Base-by-base conservation (phyloP, 108 stramenopile genomes). In the Nitzschia sp. region DNA sequence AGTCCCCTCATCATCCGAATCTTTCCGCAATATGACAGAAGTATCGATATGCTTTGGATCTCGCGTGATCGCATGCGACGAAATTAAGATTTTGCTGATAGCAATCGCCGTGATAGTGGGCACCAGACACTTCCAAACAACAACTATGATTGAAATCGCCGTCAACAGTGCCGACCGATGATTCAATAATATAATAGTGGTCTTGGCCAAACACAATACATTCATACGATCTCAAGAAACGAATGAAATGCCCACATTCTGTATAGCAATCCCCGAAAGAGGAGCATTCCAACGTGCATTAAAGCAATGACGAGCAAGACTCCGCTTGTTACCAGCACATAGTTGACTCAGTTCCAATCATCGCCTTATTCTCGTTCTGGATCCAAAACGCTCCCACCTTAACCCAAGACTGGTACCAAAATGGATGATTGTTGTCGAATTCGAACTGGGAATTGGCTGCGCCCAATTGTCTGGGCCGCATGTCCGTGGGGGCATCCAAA, bases 331-430 rank as follows among this genome's bases (percentile, higher is more conserved):
- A 89, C 47, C 19, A 95, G 64, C 15, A 85, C 86, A 70, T 95
- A 95, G 59, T 95, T 95, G 36, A 17, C 97, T 96, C 33, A 99
- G 93, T 2, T 85, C 92, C n/a, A n/a, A n/a, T n/a, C n/a, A n/a
- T n/a, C n/a, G n/a, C n/a, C n/a, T n/a, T n/a, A n/a, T n/a, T n/a
- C n/a, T n/a, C n/a, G n/a, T n/a, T n/a, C n/a, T n/a, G n/a, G n/a
- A n/a, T n/a, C n/a, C n/a, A n/a, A n/a, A n/a, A n/a, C n/a, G n/a
- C n/a, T n/a, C n/a, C n/a, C n/a, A n/a, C n/a, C n/a, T n/a, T n/a
- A n/a, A n/a, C n/a, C n/a, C n/a, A n/a, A n/a, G n/a, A n/a, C n/a
- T n/a, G n/a, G n/a, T n/a, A n/a, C n/a, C n/a, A n/a, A n/a, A n/a
- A n/a, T n/a, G n/a, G n/a, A n/a, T n/a, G n/a, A n/a, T n/a, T n/a